A percentile compares a stretch with the other conserved stretches of the same genome.
These are phyloP conservation scores for Colletotrichum karsti DNA, from an alignment of 2,329 filamentous ascomycete species.

Conservation along the genomic window DNA sequence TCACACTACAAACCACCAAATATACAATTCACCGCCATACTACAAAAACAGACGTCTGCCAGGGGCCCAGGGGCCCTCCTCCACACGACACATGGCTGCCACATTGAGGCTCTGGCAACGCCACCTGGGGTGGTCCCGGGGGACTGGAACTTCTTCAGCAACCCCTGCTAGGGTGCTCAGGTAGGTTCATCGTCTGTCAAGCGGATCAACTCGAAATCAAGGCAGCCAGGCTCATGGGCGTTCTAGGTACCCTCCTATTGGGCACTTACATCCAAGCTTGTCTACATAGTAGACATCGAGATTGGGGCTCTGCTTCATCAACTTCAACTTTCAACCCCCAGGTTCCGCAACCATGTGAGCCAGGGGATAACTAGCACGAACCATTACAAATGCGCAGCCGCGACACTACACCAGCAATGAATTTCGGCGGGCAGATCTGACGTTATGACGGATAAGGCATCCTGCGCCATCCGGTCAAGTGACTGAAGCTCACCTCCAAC, in stretches of 20 bases:
- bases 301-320: not conserved
- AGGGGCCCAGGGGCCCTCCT: too few species aligned
- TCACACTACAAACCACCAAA: too few species aligned
- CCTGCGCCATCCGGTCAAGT: not conserved
- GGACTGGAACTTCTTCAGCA: not conserved
- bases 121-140: conserved; percentile 1
- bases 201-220: not conserved
- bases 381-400: not conserved
- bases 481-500: too few species aligned
- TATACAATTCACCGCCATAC: too few species aligned
- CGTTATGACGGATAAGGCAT: rapidly evolving
- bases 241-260: not conserved
- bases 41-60: not conserved
- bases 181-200: not conserved
- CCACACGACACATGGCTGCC: not conserved
- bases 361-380: too few species aligned
- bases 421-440: not conserved
- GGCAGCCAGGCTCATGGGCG: conserved; percentile 5
- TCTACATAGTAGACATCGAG: not conserved
- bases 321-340: not conserved
- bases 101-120: not conserved
- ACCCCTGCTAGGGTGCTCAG: not conserved
- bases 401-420: not conserved
- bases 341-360: too few species aligned
- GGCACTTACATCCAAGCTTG: not conserved